These are phyloP conservation scores for Serpula lacrymans DNA, from an alignment of 768 basidiomycete species.

Conservation along the genomic window DNA sequence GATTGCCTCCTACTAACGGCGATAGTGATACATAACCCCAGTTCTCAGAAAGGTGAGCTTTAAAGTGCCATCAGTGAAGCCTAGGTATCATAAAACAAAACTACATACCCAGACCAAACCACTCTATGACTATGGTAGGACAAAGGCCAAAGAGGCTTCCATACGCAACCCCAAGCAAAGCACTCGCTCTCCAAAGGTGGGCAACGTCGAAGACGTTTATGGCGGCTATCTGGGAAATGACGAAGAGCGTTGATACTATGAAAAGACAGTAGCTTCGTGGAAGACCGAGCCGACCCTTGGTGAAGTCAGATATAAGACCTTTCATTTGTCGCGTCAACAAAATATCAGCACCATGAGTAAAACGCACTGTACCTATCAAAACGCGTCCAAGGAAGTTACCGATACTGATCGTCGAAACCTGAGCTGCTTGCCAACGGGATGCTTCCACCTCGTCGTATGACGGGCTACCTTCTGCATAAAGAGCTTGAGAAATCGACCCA, in stretches of 20 bases:
- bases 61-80: constrained; percentile 1
- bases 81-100: not conserved
- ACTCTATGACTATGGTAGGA: constrained; percentile 79
- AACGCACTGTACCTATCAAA: constrained; percentile 51
- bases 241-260: constrained; percentile 62
- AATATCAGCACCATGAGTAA: not conserved
- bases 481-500: constrained; percentile 70
- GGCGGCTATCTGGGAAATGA: constrained; percentile 67
- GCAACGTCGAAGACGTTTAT: constrained; percentile 52
- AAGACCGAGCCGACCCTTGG: constrained; percentile 50
- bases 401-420: constrained; percentile 80
- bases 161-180: constrained; percentile 46
- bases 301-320: constrained; percentile 71
- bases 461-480: constrained; percentile 58
- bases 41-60: constrained; percentile 79
- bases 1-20: constrained; percentile 75
- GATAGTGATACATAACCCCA: constrained; percentile 78
- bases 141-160: constrained; percentile 71
- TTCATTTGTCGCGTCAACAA: not conserved
- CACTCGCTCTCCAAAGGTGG: constrained; percentile 55
- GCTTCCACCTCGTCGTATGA: constrained; percentile 67
- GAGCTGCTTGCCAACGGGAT: constrained; percentile 73
- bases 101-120: constrained; percentile 81
- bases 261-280: constrained; percentile 72
- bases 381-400: constrained; percentile 82